Evolutionary conservation across 345 rosid species (phyloP), one percentile per base, ranked within the genome.

Genomic region (Eucalyptus guilfoylei): DNA sequence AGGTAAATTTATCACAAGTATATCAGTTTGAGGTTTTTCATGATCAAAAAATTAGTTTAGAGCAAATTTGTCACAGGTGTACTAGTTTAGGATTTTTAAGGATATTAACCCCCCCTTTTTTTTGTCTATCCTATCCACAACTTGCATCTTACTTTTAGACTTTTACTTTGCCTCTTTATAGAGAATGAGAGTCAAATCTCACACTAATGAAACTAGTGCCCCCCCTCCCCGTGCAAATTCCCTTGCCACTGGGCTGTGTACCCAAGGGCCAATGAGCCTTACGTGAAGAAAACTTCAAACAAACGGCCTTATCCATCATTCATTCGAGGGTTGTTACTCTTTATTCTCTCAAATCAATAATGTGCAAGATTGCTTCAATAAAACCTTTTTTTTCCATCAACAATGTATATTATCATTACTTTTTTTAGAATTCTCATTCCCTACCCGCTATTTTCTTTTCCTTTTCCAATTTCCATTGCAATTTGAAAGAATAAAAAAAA

Each of bases 31-130:
- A 23, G 5, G 9, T 54, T 54, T 54, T 54, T 54, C 10, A 23
- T 9, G 4, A 10, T 54, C 2, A 21, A 21, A 54, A 54, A 8
- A 54, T 54, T 54, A 21, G 11, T 54, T 54, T 54, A 0, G 1
- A 2, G 4, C 21, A 21, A 54, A 54, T 54, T 58, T 58, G 7
- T 58, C 14, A 11, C 7, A 11, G 0, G 2, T 11, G 3, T 26
- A 58, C n/a, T 1, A 26, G 1, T 26, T 58, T 58, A 6, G 7
- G 7, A 2, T 58, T 58, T 58, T 58, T 11, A 11, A 12, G 13
- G 14, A 5, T 58, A 58, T 14, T 58, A 58, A 58, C 14, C 64
- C 52, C 4, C 1, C 9, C 9, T 45, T 45, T 17, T 50, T 50
- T 50, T 50, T 7, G 24, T 52, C 24, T 52, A 52, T 52, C 55